Conservation (phyloP, 2,329 filamentous ascomycete genomes). For the Ploettnerulaceae sp. region DNA sequence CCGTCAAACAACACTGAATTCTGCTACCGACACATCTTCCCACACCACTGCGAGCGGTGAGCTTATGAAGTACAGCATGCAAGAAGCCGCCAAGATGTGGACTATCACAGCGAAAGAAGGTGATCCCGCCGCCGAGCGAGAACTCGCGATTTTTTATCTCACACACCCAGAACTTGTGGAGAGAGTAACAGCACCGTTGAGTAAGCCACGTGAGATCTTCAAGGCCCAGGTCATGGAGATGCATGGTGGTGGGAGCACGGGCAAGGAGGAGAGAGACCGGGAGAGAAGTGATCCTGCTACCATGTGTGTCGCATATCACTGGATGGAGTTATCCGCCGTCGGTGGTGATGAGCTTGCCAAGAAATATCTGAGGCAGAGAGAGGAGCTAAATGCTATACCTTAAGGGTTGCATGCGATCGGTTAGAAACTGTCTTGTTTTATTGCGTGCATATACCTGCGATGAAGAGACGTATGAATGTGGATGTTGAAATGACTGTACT, state of each 20-base stretch:
- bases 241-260: slow-evolving; percentile 44
- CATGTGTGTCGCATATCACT: slow-evolving; percentile 93
- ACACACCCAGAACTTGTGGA: slow-evolving; percentile 83
- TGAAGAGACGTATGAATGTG: no score
- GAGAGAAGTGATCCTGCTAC: slow-evolving; percentile 73
- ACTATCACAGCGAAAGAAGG: slow-evolving; percentile 93
- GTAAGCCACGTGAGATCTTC: slow-evolving; percentile 82
- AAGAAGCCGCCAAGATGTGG: slow-evolving; percentile 83
- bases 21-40: slow-evolving; percentile 11
- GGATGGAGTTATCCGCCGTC: slow-evolving; percentile 86
- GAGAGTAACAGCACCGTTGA: slow-evolving; percentile 76
- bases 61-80: slow-evolving; percentile 61
- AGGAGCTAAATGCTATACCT: slow-evolving; percentile 33
- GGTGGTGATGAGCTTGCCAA: slow-evolving; percentile 84
- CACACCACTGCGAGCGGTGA: slow-evolving; percentile 36
- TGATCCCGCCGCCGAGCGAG: slow-evolving; percentile 80
- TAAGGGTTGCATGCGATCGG: slow-evolving; percentile 1
- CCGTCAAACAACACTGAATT: slow-evolving; percentile 40
- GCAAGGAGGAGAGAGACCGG: slow-evolving; percentile 47
- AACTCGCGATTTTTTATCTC: slow-evolving; percentile 89
- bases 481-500: no score
- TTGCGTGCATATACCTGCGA: slow-evolving; percentile 4
- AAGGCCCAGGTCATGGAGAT: slow-evolving; percentile 79
- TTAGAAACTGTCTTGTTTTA: not conserved
- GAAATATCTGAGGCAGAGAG: slow-evolving; percentile 68